Evolutionary conservation across 2,329 filamentous ascomycete genomes (phyloP).

Genomic region (Neopestalotiopsis sp.): DNA sequence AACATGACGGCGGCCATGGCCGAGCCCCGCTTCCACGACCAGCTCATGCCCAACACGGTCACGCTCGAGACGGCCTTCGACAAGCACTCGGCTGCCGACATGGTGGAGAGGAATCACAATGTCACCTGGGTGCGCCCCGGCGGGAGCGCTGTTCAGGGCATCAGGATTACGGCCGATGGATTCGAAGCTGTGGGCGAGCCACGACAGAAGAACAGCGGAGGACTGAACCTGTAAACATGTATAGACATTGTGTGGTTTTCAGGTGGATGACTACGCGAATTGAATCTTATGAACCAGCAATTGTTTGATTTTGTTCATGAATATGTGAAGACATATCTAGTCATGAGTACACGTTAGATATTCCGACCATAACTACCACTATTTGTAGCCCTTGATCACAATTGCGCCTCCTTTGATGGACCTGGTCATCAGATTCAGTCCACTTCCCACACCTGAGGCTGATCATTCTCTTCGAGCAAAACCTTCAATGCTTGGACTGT

Average conservation of each 20-base stretch:
- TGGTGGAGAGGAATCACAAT: constrained; percentile 72
- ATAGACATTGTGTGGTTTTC: background rate
- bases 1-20: constrained; percentile 67
- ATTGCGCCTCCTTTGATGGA: background rate
- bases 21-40: constrained; percentile 78
- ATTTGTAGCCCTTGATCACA: background rate
- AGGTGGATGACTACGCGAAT: background rate
- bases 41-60: constrained; percentile 74
- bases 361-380: background rate
- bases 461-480: constrained; percentile 52
- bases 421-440: background rate
- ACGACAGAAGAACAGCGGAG: constrained; percentile 74
- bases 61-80: constrained; percentile 74
- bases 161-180: constrained; percentile 68
- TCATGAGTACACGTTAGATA: background rate
- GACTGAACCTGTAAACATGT: constrained; percentile 48
- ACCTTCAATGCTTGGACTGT: constrained; percentile 77
- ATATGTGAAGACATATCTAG: too few species aligned
- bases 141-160: constrained; percentile 72
- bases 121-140: constrained; percentile 71
- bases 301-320: background rate
- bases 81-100: constrained; percentile 65
- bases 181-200: constrained; percentile 83
- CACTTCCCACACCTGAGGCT: constrained; percentile 16
- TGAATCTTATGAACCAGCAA: background rate